These are phyloP conservation scores for Yarrowia hollandica DNA, from an alignment of 805 yeast species.

Conservation along the genomic window DNA sequence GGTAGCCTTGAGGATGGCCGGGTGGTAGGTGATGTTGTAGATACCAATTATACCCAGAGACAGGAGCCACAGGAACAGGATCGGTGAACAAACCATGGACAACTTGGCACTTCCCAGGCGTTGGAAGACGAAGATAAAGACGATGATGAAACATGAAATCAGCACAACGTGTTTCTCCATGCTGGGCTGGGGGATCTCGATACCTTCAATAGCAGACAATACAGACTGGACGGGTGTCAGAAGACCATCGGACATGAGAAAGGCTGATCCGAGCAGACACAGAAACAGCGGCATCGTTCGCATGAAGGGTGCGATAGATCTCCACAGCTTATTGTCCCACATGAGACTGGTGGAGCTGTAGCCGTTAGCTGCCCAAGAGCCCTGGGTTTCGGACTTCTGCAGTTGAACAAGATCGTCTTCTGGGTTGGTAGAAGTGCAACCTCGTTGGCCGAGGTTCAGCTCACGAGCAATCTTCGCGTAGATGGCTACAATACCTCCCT, in stretches of 20 bases:
- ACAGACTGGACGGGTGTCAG: conserved; percentile 66
- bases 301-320: background rate
- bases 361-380: conserved; percentile 2
- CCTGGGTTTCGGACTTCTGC: conserved; percentile 17
- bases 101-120: conserved; percentile 52
- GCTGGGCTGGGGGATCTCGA: conserved; percentile 53
- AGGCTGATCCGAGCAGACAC: conserved; percentile 56
- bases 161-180: conserved; percentile 45
- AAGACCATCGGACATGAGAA: conserved; percentile 60
- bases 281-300: conserved; percentile 35
- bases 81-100: conserved; percentile 55
- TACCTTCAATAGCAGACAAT: conserved; percentile 57
- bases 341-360: background rate
- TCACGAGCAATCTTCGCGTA: conserved; percentile 57
- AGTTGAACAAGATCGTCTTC: conserved; percentile 15
- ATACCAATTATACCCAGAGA: conserved; percentile 50
- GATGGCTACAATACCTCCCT: conserved; percentile 66
- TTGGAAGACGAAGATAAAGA: conserved; percentile 50
- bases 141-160: conserved; percentile 51
- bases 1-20: conserved; percentile 50
- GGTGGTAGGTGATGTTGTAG: conserved; percentile 47
- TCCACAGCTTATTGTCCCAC: conserved; percentile 12
- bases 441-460: conserved; percentile 42
- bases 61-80: conserved; percentile 53
- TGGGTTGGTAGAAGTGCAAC: conserved; percentile 2